Evolutionary conservation across 2,329 filamentous ascomycete species (phyloP).

Genomic region (Chalaropsis thielavioides): DNA sequence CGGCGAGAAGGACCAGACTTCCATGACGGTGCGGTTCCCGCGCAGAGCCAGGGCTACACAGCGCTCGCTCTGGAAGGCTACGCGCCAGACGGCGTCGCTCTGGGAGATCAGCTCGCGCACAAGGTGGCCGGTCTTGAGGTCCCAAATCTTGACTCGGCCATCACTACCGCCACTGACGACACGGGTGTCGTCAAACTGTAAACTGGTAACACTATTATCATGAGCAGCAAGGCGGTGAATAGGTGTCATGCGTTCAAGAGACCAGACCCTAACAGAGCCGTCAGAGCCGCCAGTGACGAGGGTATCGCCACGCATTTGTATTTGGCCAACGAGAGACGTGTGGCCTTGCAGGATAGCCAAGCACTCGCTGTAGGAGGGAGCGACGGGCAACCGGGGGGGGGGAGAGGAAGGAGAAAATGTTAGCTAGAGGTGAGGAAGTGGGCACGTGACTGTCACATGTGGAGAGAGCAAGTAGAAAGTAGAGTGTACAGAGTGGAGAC

Average conservation of each 20-base stretch:
- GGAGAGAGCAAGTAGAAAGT: not conserved
- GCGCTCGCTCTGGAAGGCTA: slow-evolving; percentile 97
- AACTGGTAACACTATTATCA: slow-evolving; percentile 93
- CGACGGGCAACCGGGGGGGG: slow-evolving; percentile 23
- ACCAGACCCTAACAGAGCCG: slow-evolving; percentile 93
- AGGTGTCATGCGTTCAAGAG: slow-evolving; percentile 72
- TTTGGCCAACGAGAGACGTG: slow-evolving; percentile 87
- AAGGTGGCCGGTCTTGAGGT: slow-evolving; percentile 76
- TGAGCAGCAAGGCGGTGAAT: slow-evolving; percentile 92
- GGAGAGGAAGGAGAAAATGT: not conserved
- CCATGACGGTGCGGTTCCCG: slow-evolving; percentile 82
- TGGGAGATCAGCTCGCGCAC: slow-evolving; percentile 84
- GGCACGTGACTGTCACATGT: slow-evolving; percentile 1
- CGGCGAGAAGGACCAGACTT: slow-evolving; percentile 94
- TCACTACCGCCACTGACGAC: slow-evolving; percentile 95
- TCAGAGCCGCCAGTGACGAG: slow-evolving; percentile 93
- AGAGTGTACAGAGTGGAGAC: slow-evolving; percentile 23
- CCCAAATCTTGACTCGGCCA: slow-evolving; percentile 97
- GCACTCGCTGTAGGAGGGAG: slow-evolving; percentile 43
- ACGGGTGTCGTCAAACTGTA: slow-evolving; percentile 91
- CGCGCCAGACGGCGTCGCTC: slow-evolving; percentile 91
- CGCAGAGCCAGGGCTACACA: slow-evolving; percentile 89
- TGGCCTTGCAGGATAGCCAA: slow-evolving; percentile 90
- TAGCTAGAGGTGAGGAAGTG: not conserved
- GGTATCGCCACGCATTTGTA: slow-evolving; percentile 90